Percentiles rank a stretch among this genome's conserved stretches.
phyloP scores from a whole-genome alignment of 208 protist species.

The Leptomonas pyrrhocoris region DNA sequence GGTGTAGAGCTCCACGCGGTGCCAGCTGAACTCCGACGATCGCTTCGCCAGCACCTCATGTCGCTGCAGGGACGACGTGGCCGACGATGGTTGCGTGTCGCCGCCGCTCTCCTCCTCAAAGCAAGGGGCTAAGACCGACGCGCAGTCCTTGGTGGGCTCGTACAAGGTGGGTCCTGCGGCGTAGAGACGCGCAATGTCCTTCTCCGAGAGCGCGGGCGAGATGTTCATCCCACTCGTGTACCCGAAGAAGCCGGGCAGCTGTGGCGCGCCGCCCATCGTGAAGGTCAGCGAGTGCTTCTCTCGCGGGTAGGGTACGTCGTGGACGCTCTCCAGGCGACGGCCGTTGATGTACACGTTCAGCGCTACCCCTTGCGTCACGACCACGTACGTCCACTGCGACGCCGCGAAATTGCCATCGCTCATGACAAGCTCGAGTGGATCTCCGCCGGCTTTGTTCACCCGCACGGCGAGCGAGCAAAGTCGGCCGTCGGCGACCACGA shows the following conservation, averaged over 20 bases:
- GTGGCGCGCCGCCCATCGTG: conserved; percentile 58
- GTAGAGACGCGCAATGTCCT: conserved; percentile 62
- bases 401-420: conserved; percentile 50
- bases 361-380: conserved; percentile 61
- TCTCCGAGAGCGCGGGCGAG: conserved; percentile 61
- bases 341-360: conserved; percentile 82
- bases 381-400: conserved; percentile 82
- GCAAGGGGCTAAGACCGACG: conserved; percentile 22
- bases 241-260: conserved; percentile 71
- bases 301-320: conserved; percentile 66
- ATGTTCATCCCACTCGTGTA: conserved; percentile 74
- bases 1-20: conserved; percentile 30
- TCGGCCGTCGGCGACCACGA: conserved; percentile 72
- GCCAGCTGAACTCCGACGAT: conserved; percentile 29
- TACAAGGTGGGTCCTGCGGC: conserved; percentile 43
- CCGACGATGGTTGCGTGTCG: conserved; percentile 5
- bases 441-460: conserved; percentile 33
- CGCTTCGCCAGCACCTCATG: conserved; percentile 31
- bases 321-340: conserved; percentile 30
- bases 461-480: conserved; percentile 67
- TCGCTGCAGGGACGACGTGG: conserved; percentile 10
- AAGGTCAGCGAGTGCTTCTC: conserved; percentile 60
- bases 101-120: conserved; percentile 43
- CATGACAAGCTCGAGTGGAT: conserved; percentile 41
- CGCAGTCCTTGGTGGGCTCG: conserved; percentile 31